phyloP scores from a whole-genome alignment of 345 rosid genomes.

The Brassica juncea region DNA sequence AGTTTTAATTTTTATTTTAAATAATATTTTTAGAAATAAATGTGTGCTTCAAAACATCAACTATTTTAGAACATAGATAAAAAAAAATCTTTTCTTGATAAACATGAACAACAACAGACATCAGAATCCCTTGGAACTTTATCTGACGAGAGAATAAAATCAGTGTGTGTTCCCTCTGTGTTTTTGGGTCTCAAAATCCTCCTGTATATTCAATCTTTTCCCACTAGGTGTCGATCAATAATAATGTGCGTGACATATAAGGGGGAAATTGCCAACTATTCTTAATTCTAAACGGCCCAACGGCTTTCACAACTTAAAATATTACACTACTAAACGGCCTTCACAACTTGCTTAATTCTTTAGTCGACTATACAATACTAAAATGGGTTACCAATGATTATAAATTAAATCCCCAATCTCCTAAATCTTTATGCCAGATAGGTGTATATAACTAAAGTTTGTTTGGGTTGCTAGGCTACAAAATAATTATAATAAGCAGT shows the following conservation, averaged over 20 bases:
- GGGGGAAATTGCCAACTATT: neutral
- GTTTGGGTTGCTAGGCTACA: neutral
- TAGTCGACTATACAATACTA: neutral
- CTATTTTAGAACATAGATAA: too few species aligned
- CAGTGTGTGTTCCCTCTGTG: neutral
- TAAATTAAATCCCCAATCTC: neutral
- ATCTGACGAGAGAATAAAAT: conserved; percentile 16
- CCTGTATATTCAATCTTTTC: neutral
- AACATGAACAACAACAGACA: conserved; percentile 32
- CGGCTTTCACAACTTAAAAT: neutral
- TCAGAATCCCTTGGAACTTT: conserved; percentile 23
- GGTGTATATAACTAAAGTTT: neutral
- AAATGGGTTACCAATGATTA: neutral
- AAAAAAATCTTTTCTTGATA: neutral
- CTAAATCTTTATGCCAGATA: neutral
- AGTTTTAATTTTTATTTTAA: too few species aligned
- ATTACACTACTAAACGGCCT: neutral
- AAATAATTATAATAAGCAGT: neutral
- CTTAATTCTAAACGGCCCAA: neutral
- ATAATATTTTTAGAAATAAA: too few species aligned
- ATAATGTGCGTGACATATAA: neutral
- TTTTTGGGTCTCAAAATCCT: conserved; percentile 5
- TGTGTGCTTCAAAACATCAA: too few species aligned
- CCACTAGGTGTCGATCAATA: neutral
- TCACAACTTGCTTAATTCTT: neutral